Conservation (phyloP, 768 basidiomycete genomes). For the Podaxis sp. region DNA sequence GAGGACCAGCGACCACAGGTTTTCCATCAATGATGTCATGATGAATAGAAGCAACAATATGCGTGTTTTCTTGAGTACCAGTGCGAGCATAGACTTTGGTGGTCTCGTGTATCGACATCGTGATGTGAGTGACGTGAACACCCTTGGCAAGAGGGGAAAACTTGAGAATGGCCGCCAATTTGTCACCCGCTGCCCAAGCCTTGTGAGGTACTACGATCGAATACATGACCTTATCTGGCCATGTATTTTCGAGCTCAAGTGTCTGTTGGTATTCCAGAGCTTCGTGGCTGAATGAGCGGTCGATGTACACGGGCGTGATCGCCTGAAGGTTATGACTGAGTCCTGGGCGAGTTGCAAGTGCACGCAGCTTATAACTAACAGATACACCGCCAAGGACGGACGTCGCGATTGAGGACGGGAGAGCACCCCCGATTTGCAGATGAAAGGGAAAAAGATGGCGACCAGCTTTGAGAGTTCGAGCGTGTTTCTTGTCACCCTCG, state of each 20-base stretch:
- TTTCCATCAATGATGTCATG: constrained; percentile 67
- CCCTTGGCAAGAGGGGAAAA: constrained; percentile 88
- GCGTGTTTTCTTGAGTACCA: constrained; percentile 55
- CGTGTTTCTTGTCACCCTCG: constrained; percentile 71
- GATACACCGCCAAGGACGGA: constrained; percentile 52
- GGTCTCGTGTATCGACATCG: constrained; percentile 70
- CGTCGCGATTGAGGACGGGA: constrained; percentile 75
- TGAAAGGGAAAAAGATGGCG: constrained; percentile 91
- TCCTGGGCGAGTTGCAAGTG: constrained; percentile 74
- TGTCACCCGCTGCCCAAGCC: constrained; percentile 91
- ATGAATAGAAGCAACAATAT: constrained; percentile 54
- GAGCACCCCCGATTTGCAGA: constrained; percentile 76
- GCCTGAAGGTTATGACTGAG: constrained; percentile 53
- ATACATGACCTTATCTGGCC: constrained; percentile 98
- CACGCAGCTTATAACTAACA: constrained; percentile 87
- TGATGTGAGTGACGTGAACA: constrained; percentile 60
- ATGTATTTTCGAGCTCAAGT: constrained; percentile 93
- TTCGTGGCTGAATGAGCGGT: constrained; percentile 72
- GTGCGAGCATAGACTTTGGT: constrained; percentile 55
- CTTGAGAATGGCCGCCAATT: constrained; percentile 76
- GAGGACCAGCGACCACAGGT: constrained; percentile 34
- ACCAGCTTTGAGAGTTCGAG: constrained; percentile 94
- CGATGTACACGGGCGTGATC: constrained; percentile 54
- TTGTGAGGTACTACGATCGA: constrained; percentile 91
- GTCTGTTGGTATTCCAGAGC: constrained; percentile 96